Conservation (phyloP, 495 filamentous ascomycete species). For the Talaromyces thailandensis region DNA sequence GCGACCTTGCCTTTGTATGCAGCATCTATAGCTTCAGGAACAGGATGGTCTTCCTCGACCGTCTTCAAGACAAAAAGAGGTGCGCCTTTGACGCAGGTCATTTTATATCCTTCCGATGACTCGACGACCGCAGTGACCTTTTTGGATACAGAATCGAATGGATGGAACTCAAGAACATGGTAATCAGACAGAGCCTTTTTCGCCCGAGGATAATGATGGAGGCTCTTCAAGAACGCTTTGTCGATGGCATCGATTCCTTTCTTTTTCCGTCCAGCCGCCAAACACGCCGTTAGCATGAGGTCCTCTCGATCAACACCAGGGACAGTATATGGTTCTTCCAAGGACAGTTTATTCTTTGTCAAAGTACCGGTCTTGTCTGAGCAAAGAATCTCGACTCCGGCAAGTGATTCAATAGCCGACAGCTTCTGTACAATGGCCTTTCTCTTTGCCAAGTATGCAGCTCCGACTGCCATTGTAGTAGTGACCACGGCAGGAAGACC, state of each 20-base stretch:
- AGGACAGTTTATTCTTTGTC: conserved; percentile 86
- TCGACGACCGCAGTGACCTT: conserved; percentile 81
- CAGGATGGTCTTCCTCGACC: conserved; percentile 69
- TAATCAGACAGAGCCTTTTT: conserved; percentile 68
- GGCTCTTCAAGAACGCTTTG: conserved; percentile 82
- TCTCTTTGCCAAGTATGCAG: conserved; percentile 81
- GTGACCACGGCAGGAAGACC: conserved; percentile 93
- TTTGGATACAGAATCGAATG: conserved; percentile 92
- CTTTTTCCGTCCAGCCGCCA: conserved; percentile 88
- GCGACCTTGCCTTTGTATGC: conserved; percentile 85
- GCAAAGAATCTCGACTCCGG: conserved; percentile 90
- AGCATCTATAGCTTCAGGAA: conserved; percentile 62
- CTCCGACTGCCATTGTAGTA: conserved; percentile 94
- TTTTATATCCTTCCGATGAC: conserved; percentile 69
- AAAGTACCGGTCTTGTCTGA: conserved; percentile 87
- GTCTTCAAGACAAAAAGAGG: conserved; percentile 77
- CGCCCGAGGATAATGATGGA: conserved; percentile 69
- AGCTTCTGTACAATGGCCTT: conserved; percentile 92
- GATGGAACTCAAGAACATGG: conserved; percentile 70
- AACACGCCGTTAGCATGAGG: conserved; percentile 83
- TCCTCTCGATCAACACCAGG: conserved; percentile 71
- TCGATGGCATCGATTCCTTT: conserved; percentile 94
- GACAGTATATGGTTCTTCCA: conserved; percentile 76
- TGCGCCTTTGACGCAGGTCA: conserved; percentile 85
- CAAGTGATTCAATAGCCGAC: conserved; percentile 86